A percentile compares a stretch with the other conserved stretches of the same genome.
phyloP scores from a whole-genome alignment of 2,329 filamentous ascomycete genomes.

The Colletotrichum nymphaeae region DNA sequence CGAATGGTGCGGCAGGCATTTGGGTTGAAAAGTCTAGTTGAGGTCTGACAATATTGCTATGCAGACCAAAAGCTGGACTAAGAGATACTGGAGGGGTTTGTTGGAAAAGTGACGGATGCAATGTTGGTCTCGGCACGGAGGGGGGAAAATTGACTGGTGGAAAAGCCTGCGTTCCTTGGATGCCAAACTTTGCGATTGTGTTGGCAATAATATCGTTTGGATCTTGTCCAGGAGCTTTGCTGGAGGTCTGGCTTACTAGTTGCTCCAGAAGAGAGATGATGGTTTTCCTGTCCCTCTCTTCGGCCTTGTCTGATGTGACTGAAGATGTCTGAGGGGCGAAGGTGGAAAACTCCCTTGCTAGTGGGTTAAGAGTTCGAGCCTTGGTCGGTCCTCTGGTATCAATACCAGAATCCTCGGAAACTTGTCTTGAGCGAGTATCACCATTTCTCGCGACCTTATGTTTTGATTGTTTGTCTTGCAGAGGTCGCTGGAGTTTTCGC shows the following conservation, averaged over 20 bases:
- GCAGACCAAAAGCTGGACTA: neutral
- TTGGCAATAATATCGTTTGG: conserved; percentile 19
- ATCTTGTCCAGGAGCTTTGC: neutral
- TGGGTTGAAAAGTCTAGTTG: neutral
- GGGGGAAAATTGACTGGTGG: neutral
- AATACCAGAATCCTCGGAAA: conserved; percentile 15
- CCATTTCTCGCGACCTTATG: neutral
- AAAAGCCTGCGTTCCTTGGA: neutral
- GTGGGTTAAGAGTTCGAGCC: conserved; percentile 20
- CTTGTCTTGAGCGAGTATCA: neutral
- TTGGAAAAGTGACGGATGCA: neutral
- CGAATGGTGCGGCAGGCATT: neutral
- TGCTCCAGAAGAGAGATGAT: conserved; percentile 21
- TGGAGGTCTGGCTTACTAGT: neutral
- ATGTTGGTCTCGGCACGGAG: neutral
- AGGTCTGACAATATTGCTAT: neutral
- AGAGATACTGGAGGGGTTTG: neutral
- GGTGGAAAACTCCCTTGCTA: conserved; percentile 29
- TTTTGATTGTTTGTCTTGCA: neutral
- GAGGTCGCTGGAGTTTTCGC: conserved; percentile 19
- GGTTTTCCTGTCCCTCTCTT: conserved; percentile 27
- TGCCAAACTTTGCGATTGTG: conserved; percentile 22
- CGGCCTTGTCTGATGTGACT: neutral
- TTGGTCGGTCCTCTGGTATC: conserved; percentile 18
- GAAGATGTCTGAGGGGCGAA: conserved; percentile 1